A percentile compares a stretch with the other conserved stretches of the same genome.
These are phyloP conservation scores for Hericium coralloides DNA, from an alignment of 768 basidiomycete species.

Conservation along the genomic window DNA sequence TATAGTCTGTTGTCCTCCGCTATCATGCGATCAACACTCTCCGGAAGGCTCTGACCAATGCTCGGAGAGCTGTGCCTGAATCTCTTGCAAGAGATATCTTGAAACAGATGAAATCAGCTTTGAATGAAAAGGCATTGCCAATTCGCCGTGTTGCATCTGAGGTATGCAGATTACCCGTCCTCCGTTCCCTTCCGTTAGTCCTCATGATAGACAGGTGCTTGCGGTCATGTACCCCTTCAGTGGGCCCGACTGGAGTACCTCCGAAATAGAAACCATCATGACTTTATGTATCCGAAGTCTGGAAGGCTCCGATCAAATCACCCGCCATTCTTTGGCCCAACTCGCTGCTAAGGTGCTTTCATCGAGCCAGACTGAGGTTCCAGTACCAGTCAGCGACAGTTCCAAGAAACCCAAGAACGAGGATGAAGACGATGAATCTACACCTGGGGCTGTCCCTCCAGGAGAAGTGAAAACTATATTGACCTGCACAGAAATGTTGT, in stretches of 20 bases:
- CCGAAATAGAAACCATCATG: conserved; percentile 75
- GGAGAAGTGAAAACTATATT: conserved; percentile 63
- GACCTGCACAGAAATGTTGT: conserved; percentile 71
- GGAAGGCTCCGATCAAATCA: conserved; percentile 76
- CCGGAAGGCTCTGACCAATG: conserved; percentile 69
- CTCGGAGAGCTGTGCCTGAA: conserved; percentile 81
- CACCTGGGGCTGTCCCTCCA: conserved; percentile 33
- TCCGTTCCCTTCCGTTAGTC: conserved; percentile 3
- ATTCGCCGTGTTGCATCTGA: conserved; percentile 81
- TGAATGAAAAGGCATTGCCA: conserved; percentile 77
- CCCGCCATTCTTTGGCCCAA: conserved; percentile 70
- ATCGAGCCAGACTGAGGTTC: conserved; percentile 66
- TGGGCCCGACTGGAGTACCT: conserved; percentile 43
- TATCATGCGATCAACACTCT: conserved; percentile 73
- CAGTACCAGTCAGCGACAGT: conserved; percentile 34
- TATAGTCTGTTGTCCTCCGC: conserved; percentile 70
- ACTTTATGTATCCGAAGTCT: conserved; percentile 59
- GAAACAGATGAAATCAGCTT: conserved; percentile 68
- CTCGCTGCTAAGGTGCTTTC: conserved; percentile 81
- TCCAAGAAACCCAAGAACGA: conserved; percentile 51
- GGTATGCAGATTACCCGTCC: conserved; percentile 29
- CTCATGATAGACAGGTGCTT: conserved; percentile 34
- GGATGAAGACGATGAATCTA: conserved; percentile 49
- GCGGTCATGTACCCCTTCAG: conserved; percentile 52
- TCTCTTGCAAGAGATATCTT: conserved; percentile 67